These are phyloP conservation scores for Serendipita sp. DNA, from an alignment of 768 basidiomycete genomes.

Conservation along the genomic window DNA sequence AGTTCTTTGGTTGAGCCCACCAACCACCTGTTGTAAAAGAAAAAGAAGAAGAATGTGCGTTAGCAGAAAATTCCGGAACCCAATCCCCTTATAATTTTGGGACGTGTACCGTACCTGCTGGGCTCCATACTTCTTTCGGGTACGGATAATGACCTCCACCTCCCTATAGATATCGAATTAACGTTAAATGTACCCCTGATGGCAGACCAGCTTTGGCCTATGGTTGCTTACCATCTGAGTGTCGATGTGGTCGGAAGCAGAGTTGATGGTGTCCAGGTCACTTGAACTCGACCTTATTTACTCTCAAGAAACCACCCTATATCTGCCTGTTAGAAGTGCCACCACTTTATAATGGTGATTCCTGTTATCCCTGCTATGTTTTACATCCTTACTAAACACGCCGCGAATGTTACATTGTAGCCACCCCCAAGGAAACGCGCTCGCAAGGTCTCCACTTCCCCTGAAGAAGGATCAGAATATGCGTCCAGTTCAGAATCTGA, in stretches of 20 bases:
- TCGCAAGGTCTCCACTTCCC: not conserved
- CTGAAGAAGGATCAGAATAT: slow-evolving; percentile 10
- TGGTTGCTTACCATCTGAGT: not conserved
- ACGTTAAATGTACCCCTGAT: not conserved
- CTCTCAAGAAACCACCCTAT: not conserved
- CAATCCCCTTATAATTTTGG: not conserved
- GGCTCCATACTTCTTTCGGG: slow-evolving; percentile 91
- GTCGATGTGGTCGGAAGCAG: not conserved
- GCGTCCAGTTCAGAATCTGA: slow-evolving; percentile 16
- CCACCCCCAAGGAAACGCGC: not conserved
- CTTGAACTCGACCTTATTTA: not conserved
- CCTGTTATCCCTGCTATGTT: not conserved
- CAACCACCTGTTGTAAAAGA: slow-evolving; percentile 56
- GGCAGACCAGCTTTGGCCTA: not conserved
- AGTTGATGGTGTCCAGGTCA: not conserved
- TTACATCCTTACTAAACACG: not conserved
- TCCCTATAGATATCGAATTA: slow-evolving; percentile 30
- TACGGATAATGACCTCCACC: slow-evolving; percentile 81
- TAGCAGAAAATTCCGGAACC: not conserved
- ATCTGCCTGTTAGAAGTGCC: not conserved
- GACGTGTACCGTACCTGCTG: slow-evolving; percentile 44
- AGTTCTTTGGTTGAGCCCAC: slow-evolving; percentile 87
- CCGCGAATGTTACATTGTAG: not conserved
- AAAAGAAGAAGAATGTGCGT: not conserved
- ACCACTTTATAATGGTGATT: not conserved